Evolutionary conservation across 2,329 filamentous ascomycete genomes (phyloP).

Genomic region (Scedosporium boydii): DNA sequence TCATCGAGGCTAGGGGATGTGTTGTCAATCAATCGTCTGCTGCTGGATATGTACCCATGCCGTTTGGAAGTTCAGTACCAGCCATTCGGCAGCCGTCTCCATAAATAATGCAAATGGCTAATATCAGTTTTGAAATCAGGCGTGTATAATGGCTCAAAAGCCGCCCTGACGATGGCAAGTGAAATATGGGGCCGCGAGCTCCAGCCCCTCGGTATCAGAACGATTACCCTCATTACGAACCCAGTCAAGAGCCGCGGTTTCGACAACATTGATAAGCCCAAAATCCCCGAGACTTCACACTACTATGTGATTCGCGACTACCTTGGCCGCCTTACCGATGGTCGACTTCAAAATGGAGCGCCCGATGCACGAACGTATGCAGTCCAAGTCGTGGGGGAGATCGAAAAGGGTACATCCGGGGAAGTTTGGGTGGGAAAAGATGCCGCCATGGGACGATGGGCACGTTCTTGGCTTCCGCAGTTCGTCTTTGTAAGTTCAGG

Average conservation of each 20-base stretch:
- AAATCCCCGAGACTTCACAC: conserved; percentile 12
- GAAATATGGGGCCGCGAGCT: conserved; percentile 18
- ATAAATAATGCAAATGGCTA: background rate
- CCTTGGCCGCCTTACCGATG: conserved; percentile 7
- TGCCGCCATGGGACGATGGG: conserved; percentile 6
- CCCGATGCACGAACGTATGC: conserved; percentile 7
- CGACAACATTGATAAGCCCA: conserved; percentile 1
- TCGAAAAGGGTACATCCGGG: conserved; percentile 13
- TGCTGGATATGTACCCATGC: background rate
- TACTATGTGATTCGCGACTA: conserved; percentile 11
- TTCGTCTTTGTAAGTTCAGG: background rate
- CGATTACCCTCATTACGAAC: conserved; percentile 17
- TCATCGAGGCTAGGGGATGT: conserved; percentile 16
- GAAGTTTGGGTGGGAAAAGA: conserved; percentile 13
- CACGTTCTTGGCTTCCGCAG: conserved; percentile 4
- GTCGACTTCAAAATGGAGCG: conserved; percentile 8
- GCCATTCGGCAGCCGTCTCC: background rate
- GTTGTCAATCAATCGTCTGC: conserved; percentile 13
- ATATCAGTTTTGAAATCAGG: conserved; percentile 5
- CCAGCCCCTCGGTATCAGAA: conserved; percentile 16
- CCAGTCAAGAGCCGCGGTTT: conserved; percentile 14
- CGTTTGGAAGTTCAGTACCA: background rate
- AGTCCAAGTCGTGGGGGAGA: conserved; percentile 9
- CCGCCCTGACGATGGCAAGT: conserved; percentile 14
- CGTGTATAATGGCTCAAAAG: conserved; percentile 18